phyloP scores from a whole-genome alignment of 2,329 filamentous ascomycete genomes.

The Colletotrichum gigasporum region DNA sequence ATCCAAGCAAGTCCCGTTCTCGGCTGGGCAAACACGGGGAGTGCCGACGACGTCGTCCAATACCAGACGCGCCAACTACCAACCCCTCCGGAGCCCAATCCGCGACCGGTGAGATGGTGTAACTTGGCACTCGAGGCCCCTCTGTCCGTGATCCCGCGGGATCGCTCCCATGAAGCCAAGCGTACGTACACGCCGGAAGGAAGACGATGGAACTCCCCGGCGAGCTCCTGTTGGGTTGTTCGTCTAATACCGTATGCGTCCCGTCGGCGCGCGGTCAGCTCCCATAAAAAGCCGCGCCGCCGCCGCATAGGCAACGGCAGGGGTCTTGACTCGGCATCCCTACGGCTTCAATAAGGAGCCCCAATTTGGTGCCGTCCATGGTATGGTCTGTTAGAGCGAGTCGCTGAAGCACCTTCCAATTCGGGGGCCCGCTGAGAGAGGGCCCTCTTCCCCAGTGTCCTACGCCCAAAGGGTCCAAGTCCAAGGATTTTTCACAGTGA shows the following conservation, averaged over 20 bases:
- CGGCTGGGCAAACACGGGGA: not conserved
- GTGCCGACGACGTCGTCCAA: not conserved
- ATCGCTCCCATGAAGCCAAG: not conserved
- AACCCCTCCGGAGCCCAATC: not conserved
- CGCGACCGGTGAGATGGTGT: too few species aligned
- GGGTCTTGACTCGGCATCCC: constrained; percentile 24
- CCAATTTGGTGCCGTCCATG: not conserved
- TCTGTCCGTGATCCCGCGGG: constrained; percentile 8
- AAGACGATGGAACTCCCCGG: constrained; percentile 6
- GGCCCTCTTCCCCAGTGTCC: not conserved
- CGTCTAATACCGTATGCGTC: not conserved
- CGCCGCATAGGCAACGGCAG: constrained; percentile 5
- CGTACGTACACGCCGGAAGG: not conserved
- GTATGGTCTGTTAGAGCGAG: not conserved
- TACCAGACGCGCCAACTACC: not conserved
- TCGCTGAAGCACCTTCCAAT: constrained; percentile 17
- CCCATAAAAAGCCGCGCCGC: constrained; percentile 21
- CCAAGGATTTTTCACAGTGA: not conserved
- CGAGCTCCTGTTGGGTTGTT: not conserved
- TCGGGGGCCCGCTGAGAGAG: not conserved
- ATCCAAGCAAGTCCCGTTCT: not conserved
- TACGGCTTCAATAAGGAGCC: not conserved
- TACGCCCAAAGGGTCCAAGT: not conserved
- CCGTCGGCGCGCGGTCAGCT: not conserved
- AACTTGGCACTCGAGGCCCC: too few species aligned